Conservation (phyloP, 768 basidiomycete genomes). For the Trametes elegans region DNA sequence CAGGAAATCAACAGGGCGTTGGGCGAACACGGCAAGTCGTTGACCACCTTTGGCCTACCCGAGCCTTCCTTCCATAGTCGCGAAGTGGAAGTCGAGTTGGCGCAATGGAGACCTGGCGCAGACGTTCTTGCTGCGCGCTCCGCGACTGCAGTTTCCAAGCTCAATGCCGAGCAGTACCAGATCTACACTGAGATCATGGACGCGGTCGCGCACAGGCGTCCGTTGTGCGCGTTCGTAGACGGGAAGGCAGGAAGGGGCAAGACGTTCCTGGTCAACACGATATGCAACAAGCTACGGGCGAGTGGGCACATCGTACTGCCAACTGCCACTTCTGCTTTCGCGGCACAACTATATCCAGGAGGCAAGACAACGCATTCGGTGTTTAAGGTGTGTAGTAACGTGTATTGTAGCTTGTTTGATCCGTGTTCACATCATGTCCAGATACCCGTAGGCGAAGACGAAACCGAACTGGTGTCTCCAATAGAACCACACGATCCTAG, state of each 20-base stretch:
- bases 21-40: constrained; percentile 27
- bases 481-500: constrained; percentile 29
- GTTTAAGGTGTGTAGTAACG: constrained; percentile 33
- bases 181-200: constrained; percentile 21
- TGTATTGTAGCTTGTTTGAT: not conserved
- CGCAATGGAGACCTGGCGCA: constrained; percentile 21
- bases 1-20: constrained; percentile 24
- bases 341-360: constrained; percentile 37
- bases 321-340: constrained; percentile 40
- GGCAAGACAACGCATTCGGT: constrained; percentile 39
- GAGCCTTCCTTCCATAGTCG: constrained; percentile 24
- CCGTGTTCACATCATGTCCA: constrained; percentile 4
- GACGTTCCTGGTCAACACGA: constrained; percentile 35
- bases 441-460: constrained; percentile 36
- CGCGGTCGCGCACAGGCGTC: constrained; percentile 11
- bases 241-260: constrained; percentile 43
- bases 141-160: constrained; percentile 5
- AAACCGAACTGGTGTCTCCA: constrained; percentile 31
- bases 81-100: constrained; percentile 31
- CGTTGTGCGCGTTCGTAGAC: constrained; percentile 34
- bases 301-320: constrained; percentile 32
- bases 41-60: constrained; percentile 32
- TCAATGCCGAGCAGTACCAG: constrained; percentile 27
- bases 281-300: constrained; percentile 33
- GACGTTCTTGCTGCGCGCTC: constrained; percentile 12